Conservation (phyloP, 805 yeast genomes). For the Metschnikowia rubicola region DNA sequence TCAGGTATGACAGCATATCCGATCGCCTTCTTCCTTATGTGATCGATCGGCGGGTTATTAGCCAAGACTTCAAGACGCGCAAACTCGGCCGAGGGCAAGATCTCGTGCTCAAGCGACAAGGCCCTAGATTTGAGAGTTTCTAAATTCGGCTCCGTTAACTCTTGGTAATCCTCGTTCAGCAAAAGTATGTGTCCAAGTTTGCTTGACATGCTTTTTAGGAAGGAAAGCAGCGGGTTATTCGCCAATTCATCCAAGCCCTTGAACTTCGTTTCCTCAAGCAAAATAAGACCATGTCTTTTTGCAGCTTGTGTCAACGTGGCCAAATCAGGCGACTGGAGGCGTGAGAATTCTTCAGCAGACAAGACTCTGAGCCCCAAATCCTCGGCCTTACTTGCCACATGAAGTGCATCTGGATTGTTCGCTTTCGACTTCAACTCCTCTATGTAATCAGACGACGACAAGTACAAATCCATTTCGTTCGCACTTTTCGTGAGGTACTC, state of each 20-base stretch:
- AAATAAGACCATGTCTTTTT: constrained; percentile 4
- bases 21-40: constrained; percentile 14
- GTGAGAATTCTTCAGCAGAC: constrained; percentile 6
- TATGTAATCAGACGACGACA: constrained; percentile 27
- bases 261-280: constrained; percentile 9
- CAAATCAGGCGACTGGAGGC: constrained; percentile 11
- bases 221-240: constrained; percentile 23
- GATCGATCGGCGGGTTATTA: constrained; percentile 16
- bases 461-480: constrained; percentile 30
- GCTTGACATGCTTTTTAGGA: constrained; percentile 15
- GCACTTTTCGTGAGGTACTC: constrained; percentile 34
- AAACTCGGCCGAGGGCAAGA: constrained; percentile 6
- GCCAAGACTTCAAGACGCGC: constrained; percentile 6
- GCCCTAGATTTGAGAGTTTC: constrained; percentile 4
- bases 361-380: constrained; percentile 7
- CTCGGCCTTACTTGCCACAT: constrained; percentile 3
- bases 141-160: constrained; percentile 9
- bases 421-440: constrained; percentile 28
- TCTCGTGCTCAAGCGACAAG: background rate
- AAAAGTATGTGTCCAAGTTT: constrained; percentile 12
- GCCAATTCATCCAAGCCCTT: constrained; percentile 5
- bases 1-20: constrained; percentile 18
- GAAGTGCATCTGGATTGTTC: constrained; percentile 3
- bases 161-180: constrained; percentile 8
- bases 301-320: constrained; percentile 11